Conservation (phyloP, 1,284 basidiomycete species). For the Ceratobasidium sp. region DNA sequence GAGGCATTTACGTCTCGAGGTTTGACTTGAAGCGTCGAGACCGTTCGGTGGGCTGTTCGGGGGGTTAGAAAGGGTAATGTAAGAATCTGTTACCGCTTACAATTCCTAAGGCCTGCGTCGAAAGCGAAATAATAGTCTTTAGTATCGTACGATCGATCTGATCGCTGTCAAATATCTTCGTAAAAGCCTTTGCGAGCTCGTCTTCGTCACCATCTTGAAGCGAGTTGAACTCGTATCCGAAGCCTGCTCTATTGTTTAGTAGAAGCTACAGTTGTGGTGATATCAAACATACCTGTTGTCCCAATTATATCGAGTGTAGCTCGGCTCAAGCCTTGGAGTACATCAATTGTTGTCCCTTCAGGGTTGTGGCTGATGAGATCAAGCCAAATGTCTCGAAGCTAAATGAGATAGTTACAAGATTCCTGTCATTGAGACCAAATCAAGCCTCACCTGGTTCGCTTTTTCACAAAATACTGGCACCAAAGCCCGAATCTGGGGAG, state of each 20-base stretch:
- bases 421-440: not conserved
- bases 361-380: conserved; percentile 13
- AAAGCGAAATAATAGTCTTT: not conserved
- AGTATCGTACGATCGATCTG: not conserved
- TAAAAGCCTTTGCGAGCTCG: conserved; percentile 54
- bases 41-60: conserved; percentile 51
- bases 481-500: conserved; percentile 44
- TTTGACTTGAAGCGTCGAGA: not conserved
- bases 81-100: not conserved
- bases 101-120: not conserved
- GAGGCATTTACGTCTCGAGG: not conserved
- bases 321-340: conserved; percentile 57
- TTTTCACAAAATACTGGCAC: conserved; percentile 47
- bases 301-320: conserved; percentile 62
- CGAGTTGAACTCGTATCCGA: conserved; percentile 60
- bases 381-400: conserved; percentile 49
- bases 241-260: conserved; percentile 49
- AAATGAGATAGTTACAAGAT: not conserved
- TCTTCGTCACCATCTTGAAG: conserved; percentile 50
- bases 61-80: conserved; percentile 45
- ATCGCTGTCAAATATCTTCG: conserved; percentile 50
- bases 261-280: conserved; percentile 55
- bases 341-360: conserved; percentile 54
- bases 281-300: conserved; percentile 54
- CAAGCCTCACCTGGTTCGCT: conserved; percentile 37